Evolutionary conservation across 768 basidiomycete species (phyloP), one percentile per base, ranked within the genome.

Genomic region (Cystobasidium onofrii): DNA sequence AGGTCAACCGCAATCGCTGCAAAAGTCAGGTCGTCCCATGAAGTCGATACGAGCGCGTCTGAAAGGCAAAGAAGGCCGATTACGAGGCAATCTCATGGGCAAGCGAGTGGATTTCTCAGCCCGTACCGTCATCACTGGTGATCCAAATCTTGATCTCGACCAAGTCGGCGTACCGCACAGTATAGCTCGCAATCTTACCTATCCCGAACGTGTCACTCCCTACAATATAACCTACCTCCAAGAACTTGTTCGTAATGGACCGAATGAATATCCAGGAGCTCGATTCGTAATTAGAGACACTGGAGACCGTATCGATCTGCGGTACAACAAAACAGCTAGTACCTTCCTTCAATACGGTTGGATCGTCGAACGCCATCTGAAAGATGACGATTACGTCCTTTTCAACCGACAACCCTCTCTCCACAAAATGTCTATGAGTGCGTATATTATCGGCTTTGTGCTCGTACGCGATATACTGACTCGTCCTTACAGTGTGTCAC

Each of bases 71-170:
- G 96, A 99, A 82, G 96, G 96, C 46, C 90, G 96, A 79, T 85
- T 99, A 64, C 88, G 96, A 81, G 96, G 96, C 39, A 99, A 98
- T 81, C 80, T 99, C 82, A 98, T 98, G 96, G 96, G 96, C 61
- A 98, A 98, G 82, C 92, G 96, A 82, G 96, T 99, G 69, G 96
- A 98, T 79, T 98, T 98, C 81, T 99, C 96, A 0, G 96, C 96
- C 1, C 90, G 96, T 74, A 99, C 95, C 20, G 96, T 99, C 78
- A 99, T 99, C 80, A 98, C 96, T 17, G 96, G 96, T 80, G 96
- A 98, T 82, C 96, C 96, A 4, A 98, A 98, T 83, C 80, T 99
- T 74, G 90, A 94, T 78, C 82, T 98, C 77, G 96, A 99, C 76
- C 90, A 99, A 79, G 96, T 99, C 74, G 96, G 96, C 52, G 96